Evolutionary conservation across 306 rosid species (phyloP).

Genomic region (Hippophae gyantsensis): DNA sequence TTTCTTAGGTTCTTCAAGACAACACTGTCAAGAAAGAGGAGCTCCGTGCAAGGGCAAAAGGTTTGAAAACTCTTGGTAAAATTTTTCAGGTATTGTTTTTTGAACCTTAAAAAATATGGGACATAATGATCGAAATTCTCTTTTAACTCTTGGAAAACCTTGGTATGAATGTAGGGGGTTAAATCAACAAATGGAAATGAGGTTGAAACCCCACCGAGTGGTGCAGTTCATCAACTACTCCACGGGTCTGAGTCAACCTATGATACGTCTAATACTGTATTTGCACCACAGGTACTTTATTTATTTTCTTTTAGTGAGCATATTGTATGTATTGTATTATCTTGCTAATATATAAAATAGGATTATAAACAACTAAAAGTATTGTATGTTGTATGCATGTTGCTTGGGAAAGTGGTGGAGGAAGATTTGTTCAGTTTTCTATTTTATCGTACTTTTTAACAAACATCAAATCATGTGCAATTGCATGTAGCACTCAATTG

Average conservation of each 20-base stretch:
- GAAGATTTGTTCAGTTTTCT: no score
- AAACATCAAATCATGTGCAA: no score
- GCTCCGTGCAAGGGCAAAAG: constrained; percentile 90
- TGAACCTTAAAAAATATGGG: no score
- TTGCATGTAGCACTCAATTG: no score
- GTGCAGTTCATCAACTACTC: constrained; percentile 50
- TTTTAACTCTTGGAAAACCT: constrained; percentile 13
- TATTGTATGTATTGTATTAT: background rate
- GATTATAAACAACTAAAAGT: no score
- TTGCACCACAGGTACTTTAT: constrained; percentile 41
- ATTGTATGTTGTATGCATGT: no score
- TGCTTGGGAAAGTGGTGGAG: no score
- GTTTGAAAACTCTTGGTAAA: constrained; percentile 92
- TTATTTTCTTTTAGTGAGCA: background rate
- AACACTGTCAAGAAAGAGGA: constrained; percentile 76
- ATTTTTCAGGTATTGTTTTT: constrained; percentile 70
- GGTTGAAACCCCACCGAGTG: constrained; percentile 28
- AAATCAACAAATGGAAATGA: constrained; percentile 61
- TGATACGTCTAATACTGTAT: constrained; percentile 27
- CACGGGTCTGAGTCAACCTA: constrained; percentile 58
- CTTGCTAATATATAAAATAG: no score
- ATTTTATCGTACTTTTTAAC: no score
- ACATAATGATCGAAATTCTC: no score
- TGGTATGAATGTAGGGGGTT: constrained; percentile 45
- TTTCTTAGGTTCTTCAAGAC: constrained; percentile 83